Conservation (phyloP, 1,139 yeast genomes). For the Taphrina pruni region DNA sequence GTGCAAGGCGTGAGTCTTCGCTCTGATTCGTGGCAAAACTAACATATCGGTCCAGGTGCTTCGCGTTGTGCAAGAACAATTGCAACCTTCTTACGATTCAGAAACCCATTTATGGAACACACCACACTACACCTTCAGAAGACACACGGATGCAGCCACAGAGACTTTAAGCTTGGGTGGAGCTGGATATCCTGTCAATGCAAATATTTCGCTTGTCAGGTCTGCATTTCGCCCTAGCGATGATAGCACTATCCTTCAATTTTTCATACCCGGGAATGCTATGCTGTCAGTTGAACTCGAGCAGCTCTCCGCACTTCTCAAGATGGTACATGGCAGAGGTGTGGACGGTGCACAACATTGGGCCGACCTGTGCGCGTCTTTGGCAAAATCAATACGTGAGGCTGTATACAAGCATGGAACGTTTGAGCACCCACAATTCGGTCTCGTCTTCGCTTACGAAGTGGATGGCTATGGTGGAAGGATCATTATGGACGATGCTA, state of each 20-base stretch:
- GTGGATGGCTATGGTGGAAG: constrained; percentile 85
- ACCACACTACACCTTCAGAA: constrained; percentile 68
- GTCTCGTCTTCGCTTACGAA: constrained; percentile 83
- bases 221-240: constrained; percentile 93
- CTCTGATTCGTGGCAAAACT: not conserved
- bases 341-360: constrained; percentile 39
- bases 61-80: constrained; percentile 64
- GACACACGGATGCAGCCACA: constrained; percentile 69
- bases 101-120: constrained; percentile 59
- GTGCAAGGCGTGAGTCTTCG: constrained; percentile 51
- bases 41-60: constrained; percentile 53
- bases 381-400: constrained; percentile 57
- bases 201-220: constrained; percentile 70
- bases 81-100: constrained; percentile 66
- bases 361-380: constrained; percentile 49
- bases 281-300: constrained; percentile 70
- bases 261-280: constrained; percentile 85
- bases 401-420: constrained; percentile 73
- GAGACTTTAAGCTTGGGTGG: constrained; percentile 83
- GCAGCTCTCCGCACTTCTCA: constrained; percentile 44
- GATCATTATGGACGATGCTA: constrained; percentile 86
- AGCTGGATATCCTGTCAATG: constrained; percentile 80
- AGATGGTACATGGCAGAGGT: constrained; percentile 40
- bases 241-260: constrained; percentile 81
- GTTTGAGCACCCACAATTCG: constrained; percentile 69